These are phyloP conservation scores for Micractinium conductrix DNA, from an alignment of 139 green algal genomes.

Conservation along the genomic window DNA sequence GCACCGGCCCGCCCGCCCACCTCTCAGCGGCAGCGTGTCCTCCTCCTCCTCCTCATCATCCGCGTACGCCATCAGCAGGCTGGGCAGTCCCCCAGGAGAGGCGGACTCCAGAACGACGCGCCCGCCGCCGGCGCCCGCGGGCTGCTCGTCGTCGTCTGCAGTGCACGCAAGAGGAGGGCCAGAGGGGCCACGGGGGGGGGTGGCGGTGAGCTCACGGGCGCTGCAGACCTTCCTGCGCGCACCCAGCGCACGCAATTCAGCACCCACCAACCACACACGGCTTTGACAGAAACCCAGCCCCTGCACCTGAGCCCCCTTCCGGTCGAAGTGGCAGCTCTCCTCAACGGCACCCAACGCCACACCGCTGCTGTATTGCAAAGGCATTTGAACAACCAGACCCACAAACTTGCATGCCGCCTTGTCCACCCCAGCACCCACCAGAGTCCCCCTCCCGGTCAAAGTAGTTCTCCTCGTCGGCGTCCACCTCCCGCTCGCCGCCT, in stretches of 20 bases:
- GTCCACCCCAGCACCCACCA: slow-evolving; percentile 19
- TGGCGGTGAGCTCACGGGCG: too few relatives aligned
- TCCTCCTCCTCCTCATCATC: slow-evolving; percentile 58
- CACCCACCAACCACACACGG: background rate
- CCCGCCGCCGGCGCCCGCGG: background rate
- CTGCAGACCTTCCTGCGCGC: background rate
- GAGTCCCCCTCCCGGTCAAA: slow-evolving; percentile 58
- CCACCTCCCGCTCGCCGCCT: slow-evolving; percentile 53
- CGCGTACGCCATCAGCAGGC: slow-evolving; percentile 47
- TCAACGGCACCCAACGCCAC: too few relatives aligned
- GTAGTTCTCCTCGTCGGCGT: slow-evolving; percentile 81
- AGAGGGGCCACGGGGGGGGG: background rate
- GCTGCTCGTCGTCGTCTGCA: background rate
- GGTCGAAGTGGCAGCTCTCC: background rate
- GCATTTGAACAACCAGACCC: too few relatives aligned
- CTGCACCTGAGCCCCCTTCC: too few relatives aligned
- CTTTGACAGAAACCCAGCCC: too few relatives aligned
- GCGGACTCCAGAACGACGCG: slow-evolving; percentile 17
- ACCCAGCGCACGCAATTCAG: background rate
- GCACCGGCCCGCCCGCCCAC: too few relatives aligned
- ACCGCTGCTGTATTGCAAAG: too few relatives aligned
- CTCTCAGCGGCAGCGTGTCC: slow-evolving; percentile 32
- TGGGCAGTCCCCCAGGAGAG: slow-evolving; percentile 15
- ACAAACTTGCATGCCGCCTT: too few relatives aligned
- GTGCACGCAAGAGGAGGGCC: background rate